Base-by-base conservation (phyloP, 768 basidiomycete species). In the Phaeolepiota aurea region DNA sequence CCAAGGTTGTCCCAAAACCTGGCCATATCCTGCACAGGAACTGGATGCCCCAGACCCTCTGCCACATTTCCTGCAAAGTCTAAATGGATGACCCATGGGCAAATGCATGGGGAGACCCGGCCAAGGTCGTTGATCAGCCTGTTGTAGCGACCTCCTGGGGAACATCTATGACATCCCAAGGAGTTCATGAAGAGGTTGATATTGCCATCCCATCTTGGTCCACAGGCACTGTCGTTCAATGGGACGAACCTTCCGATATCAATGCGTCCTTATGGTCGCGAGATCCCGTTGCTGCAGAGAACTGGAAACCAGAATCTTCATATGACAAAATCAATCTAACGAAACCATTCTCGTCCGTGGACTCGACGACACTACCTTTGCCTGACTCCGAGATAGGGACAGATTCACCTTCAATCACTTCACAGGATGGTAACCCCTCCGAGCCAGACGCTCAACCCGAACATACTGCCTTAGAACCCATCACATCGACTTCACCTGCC, bases 81-180 rank as follows among this genome's bases (percentile, higher is more conserved):
- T n/a, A 28, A 19, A 86, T 86, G 82, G 82, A 86, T 49, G 78
- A 87, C 58, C 78, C 82, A 36, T 88, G 83, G 78, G 74, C 76
- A 31, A 81, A 80, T 57, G 73, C 77, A 41, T 84, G 79, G 81
- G 71, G 67, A 41, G 74, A 77, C 45, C 55, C 76, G 35, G 48
- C 63, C 15, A 44, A 51, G 30, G 19, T 19, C 12, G 37, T 14
- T 4, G 37, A 4, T 21, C 5, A 33, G 32, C 30, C 3, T 14
- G n/a, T 28, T 22, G 7, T 22, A 11, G n/a, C 32, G 18, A 18
- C 32, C 19, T 33, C 15, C 10, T 14, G 22, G n/a, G 14, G 4
- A 31, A 12, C 39, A 12, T 31, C 39, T 7, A n/a, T 32, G n/a
- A n/a, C 39, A 14, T 13, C 54, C 31, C 47, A 48, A 31, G 50